Evolutionary conservation across 805 yeast genomes (phyloP).

Genomic region (Suhomyces sp.): DNA sequence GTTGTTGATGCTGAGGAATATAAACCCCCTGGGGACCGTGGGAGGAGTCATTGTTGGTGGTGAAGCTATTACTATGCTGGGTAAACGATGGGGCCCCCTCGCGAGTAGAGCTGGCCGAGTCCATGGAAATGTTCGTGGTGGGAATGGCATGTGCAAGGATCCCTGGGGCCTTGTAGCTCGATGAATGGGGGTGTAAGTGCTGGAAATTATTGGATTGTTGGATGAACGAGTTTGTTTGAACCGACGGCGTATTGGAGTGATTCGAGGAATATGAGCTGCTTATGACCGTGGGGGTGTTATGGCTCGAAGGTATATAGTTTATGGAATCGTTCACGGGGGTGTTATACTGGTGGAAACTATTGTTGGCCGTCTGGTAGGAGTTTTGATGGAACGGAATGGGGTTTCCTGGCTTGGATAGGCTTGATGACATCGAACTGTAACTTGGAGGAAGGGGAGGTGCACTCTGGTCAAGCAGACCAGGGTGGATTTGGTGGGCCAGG

Average conservation of each 20-base stretch:
- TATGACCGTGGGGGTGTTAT: constrained; percentile 46
- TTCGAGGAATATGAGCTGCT: constrained; percentile 44
- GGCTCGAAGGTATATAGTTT: constrained; percentile 40
- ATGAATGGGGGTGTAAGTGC: constrained; percentile 2
- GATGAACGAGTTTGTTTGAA: constrained; percentile 2
- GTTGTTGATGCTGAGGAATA: constrained; percentile 14
- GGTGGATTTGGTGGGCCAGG: constrained; percentile 4
- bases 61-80: constrained; percentile 1
- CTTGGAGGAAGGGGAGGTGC: constrained; percentile 14
- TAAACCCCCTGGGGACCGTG: constrained; percentile 33
- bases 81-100: constrained; percentile 14
- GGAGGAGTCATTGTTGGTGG: no score
- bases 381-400: constrained; percentile 8
- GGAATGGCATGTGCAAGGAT: constrained; percentile 43
- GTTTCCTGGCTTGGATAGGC: constrained; percentile 10
- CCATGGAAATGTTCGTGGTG: constrained; percentile 53
- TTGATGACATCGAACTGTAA: constrained; percentile 13
- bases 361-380: constrained; percentile 4
- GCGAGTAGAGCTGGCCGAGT: constrained; percentile 34
- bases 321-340: constrained; percentile 14
- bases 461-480: constrained; percentile 3
- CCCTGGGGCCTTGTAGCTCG: constrained; percentile 10
- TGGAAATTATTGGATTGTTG: constrained; percentile 8
- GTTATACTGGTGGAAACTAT: constrained; percentile 9
- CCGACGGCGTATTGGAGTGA: constrained; percentile 36